phyloP scores from a whole-genome alignment of 2,329 filamentous ascomycete genomes.

The Gaeumannomyces sp. region DNA sequence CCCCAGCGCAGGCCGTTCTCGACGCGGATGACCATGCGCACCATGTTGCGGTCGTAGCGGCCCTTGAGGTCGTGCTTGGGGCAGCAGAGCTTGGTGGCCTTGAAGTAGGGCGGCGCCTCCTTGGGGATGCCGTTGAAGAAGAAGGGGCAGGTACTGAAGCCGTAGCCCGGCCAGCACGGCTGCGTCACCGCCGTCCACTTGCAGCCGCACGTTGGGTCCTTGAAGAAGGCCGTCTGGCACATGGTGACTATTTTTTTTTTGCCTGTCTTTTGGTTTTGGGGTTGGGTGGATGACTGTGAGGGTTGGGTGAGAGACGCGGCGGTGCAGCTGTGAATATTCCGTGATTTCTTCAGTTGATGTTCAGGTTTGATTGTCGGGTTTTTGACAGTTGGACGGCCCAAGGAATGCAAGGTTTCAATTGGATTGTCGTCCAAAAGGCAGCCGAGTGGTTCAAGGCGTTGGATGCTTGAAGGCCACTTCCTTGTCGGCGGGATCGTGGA shows the following conservation, averaged over 20 bases:
- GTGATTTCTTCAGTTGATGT: too few species aligned
- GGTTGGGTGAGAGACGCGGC: neutral
- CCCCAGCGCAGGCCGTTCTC: conserved; percentile 42
- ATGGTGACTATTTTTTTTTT: conserved; percentile 25
- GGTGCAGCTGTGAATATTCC: too few species aligned
- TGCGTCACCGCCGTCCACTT: conserved; percentile 42
- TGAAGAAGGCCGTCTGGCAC: conserved; percentile 43
- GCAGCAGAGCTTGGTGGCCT: conserved; percentile 27
- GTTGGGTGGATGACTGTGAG: neutral
- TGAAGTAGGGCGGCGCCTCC: conserved; percentile 28
- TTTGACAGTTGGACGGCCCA: too few species aligned
- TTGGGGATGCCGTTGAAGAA: conserved; percentile 35
- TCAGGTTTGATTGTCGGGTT: too few species aligned
- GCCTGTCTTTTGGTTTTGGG: neutral
- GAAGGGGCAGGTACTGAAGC: conserved; percentile 41
- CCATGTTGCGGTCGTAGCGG: conserved; percentile 40
- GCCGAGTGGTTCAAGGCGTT: too few species aligned
- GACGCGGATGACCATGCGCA: conserved; percentile 39
- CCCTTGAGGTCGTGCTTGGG: conserved; percentile 34
- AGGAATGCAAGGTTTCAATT: too few species aligned
- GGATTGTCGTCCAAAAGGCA: too few species aligned
- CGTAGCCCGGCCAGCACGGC: conserved; percentile 42
- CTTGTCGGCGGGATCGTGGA: too few species aligned
- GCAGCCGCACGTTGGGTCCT: conserved; percentile 44
- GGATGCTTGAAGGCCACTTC: too few species aligned